Evolutionary conservation across 2,329 filamentous ascomycete species (phyloP).

Genomic region (Colletotrichum destructivum): DNA sequence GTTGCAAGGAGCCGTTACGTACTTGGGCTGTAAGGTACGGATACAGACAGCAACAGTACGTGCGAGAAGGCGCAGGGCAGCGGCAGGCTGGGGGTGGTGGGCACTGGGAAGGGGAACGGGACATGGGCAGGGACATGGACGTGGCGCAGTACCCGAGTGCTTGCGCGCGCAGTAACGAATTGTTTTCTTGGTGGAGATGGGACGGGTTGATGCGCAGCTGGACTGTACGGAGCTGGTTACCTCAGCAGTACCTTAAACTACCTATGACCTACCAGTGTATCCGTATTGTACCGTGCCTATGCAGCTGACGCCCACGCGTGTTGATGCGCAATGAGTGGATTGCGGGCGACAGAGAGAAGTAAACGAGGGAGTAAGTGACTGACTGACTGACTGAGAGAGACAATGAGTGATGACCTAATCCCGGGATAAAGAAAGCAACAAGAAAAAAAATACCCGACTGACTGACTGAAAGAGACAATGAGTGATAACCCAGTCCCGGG

Average conservation of each 20-base stretch:
- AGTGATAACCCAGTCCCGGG: background rate
- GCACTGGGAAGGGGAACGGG: slow-evolving; percentile 11
- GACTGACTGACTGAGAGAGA: background rate
- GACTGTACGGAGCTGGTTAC: background rate
- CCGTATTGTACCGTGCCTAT: too few species aligned
- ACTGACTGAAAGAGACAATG: background rate
- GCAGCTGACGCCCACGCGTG: background rate
- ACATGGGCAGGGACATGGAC: slow-evolving; percentile 38
- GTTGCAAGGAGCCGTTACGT: slow-evolving; percentile 20
- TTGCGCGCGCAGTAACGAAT: slow-evolving; percentile 11
- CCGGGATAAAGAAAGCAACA: background rate
- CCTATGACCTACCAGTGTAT: too few species aligned
- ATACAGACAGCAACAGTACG: slow-evolving; percentile 18
- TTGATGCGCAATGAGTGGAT: background rate
- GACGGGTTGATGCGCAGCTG: slow-evolving; percentile 33
- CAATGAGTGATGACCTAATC: background rate
- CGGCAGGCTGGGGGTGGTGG: slow-evolving; percentile 15
- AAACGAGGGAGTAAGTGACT: background rate
- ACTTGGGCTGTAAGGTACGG: slow-evolving; percentile 22
- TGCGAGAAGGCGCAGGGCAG: slow-evolving; percentile 36
- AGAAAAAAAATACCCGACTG: background rate
- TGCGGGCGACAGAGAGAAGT: background rate
- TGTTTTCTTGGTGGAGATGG: slow-evolving; percentile 37
- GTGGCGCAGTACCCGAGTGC: slow-evolving; percentile 37
- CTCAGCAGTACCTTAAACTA: too few species aligned